phyloP scores from a whole-genome alignment of 768 basidiomycete genomes.

The Suillus subluteus region DNA sequence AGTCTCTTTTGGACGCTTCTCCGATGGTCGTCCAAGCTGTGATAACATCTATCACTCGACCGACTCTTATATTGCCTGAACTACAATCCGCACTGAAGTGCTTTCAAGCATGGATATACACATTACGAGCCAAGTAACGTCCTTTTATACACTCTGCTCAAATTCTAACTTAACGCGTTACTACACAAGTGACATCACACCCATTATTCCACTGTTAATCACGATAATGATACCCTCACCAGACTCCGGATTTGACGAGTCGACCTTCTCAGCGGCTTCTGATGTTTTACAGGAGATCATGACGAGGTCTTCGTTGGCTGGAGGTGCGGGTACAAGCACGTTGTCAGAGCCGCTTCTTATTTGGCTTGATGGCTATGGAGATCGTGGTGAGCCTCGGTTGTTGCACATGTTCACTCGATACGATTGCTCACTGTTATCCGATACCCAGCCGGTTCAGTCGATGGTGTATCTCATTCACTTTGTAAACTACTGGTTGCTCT shows the following conservation, averaged over 20 bases:
- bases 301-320: conserved; percentile 69
- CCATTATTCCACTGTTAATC: conserved; percentile 68
- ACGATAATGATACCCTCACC: conserved; percentile 41
- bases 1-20: conserved; percentile 67
- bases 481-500: conserved; percentile 82
- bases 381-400: conserved; percentile 38
- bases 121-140: conserved; percentile 67
- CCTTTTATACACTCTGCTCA: neutral
- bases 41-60: conserved; percentile 53
- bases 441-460: conserved; percentile 35
- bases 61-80: conserved; percentile 43
- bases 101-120: conserved; percentile 81
- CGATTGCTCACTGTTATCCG: conserved; percentile 26
- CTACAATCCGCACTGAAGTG: conserved; percentile 76
- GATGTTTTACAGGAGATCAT: conserved; percentile 81
- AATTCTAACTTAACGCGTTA: conserved; percentile 9
- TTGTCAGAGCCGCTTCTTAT: conserved; percentile 83
- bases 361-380: conserved; percentile 69
- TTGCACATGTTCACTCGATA: conserved; percentile 37
- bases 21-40: conserved; percentile 76
- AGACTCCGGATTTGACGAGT: conserved; percentile 52
- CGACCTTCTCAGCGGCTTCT: conserved; percentile 63
- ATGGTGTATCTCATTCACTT: conserved; percentile 66
- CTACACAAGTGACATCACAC: conserved; percentile 61
- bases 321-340: conserved; percentile 67